These are phyloP conservation scores for Striga hermonthica DNA, from an alignment of 305 asterid species.

Conservation along the genomic window DNA sequence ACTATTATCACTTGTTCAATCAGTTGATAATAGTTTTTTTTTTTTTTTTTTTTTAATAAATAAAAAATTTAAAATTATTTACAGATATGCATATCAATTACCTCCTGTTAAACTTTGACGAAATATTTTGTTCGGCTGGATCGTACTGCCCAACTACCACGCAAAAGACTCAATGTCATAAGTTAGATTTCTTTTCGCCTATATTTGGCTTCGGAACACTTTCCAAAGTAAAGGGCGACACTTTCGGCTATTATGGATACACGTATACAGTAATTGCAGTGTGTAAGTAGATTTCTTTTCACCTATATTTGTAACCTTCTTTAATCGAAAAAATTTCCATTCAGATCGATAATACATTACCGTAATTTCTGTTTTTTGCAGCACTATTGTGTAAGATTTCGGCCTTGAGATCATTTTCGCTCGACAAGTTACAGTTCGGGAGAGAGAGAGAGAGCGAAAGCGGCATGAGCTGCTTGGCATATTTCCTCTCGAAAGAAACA, in stretches of 20 bases:
- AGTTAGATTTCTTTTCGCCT: no score
- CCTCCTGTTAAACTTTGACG: no score
- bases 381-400: conserved; percentile 90
- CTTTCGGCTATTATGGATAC: conserved; percentile 81
- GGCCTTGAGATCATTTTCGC: conserved; percentile 81
- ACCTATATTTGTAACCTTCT: conserved; percentile 14
- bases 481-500: conserved; percentile 86
- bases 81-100: no score
- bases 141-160: no score
- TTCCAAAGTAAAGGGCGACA: conserved; percentile 81
- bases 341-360: conserved; percentile 19
- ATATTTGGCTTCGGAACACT: no score
- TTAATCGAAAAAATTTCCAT: no score
- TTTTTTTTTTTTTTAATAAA: no score
- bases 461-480: conserved; percentile 93
- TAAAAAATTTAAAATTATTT: no score
- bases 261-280: conserved; percentile 90
- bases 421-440: conserved; percentile 72
- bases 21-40: no score
- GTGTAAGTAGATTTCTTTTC: conserved; percentile 63
- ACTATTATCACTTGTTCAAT: no score
- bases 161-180: no score
- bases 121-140: no score
- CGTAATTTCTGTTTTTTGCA: conserved; percentile 43
- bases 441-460: conserved; percentile 81